Conservation (phyloP, 2,329 filamentous ascomycete species). For the Cytospora leucostoma region DNA sequence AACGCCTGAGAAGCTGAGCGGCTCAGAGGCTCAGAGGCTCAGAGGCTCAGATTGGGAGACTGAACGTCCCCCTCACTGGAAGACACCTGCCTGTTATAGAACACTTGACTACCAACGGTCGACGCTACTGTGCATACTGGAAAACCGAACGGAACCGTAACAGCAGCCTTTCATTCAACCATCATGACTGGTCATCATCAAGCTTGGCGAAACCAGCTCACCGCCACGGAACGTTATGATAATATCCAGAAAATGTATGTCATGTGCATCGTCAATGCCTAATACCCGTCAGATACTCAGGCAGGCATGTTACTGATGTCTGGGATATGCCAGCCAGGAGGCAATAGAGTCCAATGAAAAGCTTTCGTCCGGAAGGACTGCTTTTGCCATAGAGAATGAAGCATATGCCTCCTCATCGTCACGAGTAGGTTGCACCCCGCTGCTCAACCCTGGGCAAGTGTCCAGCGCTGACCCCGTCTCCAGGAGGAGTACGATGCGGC, state of each 20-base stretch:
- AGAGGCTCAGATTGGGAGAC: background rate
- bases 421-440: conserved; percentile 48
- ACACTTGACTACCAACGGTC: too few relatives aligned
- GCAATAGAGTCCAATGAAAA: conserved; percentile 29
- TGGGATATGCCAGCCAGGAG: conserved; percentile 32
- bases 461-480: conserved; percentile 3
- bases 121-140: background rate
- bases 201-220: conserved; percentile 55
- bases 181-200: conserved; percentile 31
- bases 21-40: background rate
- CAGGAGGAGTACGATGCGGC: conserved; percentile 61
- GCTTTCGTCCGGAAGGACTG: conserved; percentile 41
- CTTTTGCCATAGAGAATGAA: conserved; percentile 66
- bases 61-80: background rate
- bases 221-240: conserved; percentile 62
- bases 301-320: background rate
- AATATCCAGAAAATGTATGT: conserved; percentile 64
- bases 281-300: background rate
- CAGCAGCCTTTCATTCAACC: background rate
- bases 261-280: background rate
- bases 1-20: background rate
- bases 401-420: conserved; percentile 61
- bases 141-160: background rate
- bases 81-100: too few relatives aligned
- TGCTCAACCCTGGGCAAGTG: background rate